Evolutionary conservation across 306 rosid species (phyloP).

Genomic region (Arachis hypogaea): DNA sequence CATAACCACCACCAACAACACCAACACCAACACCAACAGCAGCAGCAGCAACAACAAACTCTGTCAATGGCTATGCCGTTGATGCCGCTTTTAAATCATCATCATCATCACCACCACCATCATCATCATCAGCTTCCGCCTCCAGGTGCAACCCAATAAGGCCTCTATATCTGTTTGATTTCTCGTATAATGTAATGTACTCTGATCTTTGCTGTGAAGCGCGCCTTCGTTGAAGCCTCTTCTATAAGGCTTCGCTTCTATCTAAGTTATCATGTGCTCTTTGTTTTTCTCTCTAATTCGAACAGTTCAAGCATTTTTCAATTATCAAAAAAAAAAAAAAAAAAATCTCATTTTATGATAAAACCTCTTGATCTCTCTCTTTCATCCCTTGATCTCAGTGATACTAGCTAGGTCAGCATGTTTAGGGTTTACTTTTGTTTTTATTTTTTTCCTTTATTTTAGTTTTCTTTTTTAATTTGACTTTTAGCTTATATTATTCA

Average conservation of each 20-base stretch:
- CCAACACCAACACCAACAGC: not conserved
- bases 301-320: not conserved
- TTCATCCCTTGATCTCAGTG: not conserved
- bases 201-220: no score
- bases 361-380: not conserved
- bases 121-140: conserved; percentile 42
- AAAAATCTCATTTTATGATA: not conserved
- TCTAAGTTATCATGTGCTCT: no score
- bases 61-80: not conserved
- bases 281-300: no score
- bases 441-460: no score
- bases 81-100: not conserved
- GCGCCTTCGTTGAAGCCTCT: no score
- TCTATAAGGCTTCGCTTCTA: no score
- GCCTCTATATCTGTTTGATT: not conserved
- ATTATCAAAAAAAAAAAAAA: not conserved
- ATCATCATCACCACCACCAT: conserved; percentile 21
- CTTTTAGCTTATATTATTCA: conserved; percentile 20
- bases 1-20: not conserved
- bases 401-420: not conserved
- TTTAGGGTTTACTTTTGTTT: conserved; percentile 38
- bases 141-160: conserved; percentile 61
- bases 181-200: no score
- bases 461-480: not conserved
- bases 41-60: not conserved